Evolutionary conservation across 495 filamentous ascomycete genomes (phyloP), one percentile per base, ranked within the genome.

Genomic region (Aspergillus nidulans): DNA sequence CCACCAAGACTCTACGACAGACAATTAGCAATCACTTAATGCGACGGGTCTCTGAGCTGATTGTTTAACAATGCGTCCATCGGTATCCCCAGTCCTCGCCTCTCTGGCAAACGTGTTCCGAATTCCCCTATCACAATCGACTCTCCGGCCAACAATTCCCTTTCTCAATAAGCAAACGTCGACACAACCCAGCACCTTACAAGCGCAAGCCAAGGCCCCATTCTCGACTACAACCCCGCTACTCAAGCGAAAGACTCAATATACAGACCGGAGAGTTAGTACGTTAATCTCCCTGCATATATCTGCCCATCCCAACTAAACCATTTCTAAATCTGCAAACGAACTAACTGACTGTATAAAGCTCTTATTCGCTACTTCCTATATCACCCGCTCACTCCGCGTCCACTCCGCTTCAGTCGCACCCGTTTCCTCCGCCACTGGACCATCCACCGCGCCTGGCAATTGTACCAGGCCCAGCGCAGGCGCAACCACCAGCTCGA

Each of bases 401-500:
- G 89, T 2, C 91, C 92, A 2, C 81, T 97, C 58, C 83, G 89
- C 57, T 87, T 96, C 80, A 89, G 83, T 23, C 90, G 92, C 58
- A 88, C 87, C 75, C 87, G 94, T 51, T 81, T 83, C 74, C 86
- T 97, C 60, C 88, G 94, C 21, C 94, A 99, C 77, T 99, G 95
- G 94, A 96, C 94, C 49, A 97, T 99, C 77, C 92, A 97, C 75
- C 91, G 94, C 60, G 94, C 92, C 19, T 97, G 90, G 87, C 76
- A 87, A 55, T 70, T 95, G 40, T 84, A 83, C 73, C 82, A 82
- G 61, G 76, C 81, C 50, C 75, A 85, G 61, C 77, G 83, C 69
- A 83, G 84, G 45, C 75, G 76, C 32, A 69, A 68, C 41, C 77
- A 83, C 43, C 79, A 86, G 63, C 69, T 74, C 28, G 84, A 84